Conservation (phyloP, 2,329 filamentous ascomycete species). For the Nakataea oryzae region DNA sequence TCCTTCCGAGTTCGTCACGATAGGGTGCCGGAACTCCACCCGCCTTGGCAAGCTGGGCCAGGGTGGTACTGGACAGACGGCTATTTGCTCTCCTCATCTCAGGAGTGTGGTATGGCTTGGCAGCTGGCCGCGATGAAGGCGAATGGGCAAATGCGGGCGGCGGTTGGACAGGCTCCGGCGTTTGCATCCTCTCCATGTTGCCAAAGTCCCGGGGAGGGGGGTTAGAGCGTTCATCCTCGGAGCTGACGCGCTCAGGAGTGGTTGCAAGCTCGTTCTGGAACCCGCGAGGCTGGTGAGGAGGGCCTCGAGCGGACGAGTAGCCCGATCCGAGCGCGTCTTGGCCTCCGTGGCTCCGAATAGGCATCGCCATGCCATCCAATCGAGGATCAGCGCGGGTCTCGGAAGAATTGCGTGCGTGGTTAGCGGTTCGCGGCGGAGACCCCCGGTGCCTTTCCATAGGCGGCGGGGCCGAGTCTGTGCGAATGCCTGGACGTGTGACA, state of each 20-base stretch:
- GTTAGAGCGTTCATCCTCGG: constrained; percentile 40
- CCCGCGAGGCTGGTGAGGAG: constrained; percentile 22
- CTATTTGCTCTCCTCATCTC: constrained; percentile 74
- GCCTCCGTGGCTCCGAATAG: constrained; percentile 5
- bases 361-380: constrained; percentile 3
- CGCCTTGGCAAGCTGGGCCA: constrained; percentile 69
- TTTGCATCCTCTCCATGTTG: constrained; percentile 43
- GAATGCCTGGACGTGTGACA: constrained; percentile 26
- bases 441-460: constrained; percentile 24
- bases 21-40: constrained; percentile 34
- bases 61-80: constrained; percentile 70
- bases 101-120: constrained; percentile 61
- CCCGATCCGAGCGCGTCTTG: not conserved
- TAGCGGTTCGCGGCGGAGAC: constrained; percentile 18
- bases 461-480: constrained; percentile 42
- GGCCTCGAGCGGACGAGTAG: constrained; percentile 13
- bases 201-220: constrained; percentile 38
- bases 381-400: constrained; percentile 26
- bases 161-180: constrained; percentile 65
- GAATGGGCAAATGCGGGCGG: constrained; percentile 75
- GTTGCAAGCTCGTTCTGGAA: constrained; percentile 33
- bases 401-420: constrained; percentile 36
- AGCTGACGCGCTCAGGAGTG: constrained; percentile 43
- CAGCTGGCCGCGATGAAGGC: constrained; percentile 58
- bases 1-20: constrained; percentile 18